Conservation (phyloP, 176 grass and related monocot genomes). For the Luzula sylvatica region DNA sequence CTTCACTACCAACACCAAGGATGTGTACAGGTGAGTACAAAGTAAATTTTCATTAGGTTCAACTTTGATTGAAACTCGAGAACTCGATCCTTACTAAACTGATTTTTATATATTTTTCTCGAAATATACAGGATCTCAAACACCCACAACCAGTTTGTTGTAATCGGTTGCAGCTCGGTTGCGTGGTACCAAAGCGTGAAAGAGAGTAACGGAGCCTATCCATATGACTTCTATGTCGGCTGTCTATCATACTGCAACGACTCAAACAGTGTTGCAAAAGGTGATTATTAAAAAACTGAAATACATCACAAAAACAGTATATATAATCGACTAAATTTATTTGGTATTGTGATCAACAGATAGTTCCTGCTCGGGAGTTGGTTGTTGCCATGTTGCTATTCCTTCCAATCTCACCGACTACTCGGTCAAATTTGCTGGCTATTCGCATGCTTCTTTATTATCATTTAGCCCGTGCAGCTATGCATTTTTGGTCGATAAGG, state of each 20-base stretch:
- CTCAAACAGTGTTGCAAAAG: conserved; percentile 4
- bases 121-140: conserved; percentile 38
- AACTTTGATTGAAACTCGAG: too few relatives aligned
- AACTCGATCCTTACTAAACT: too few relatives aligned
- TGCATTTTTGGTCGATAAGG: conserved; percentile 41
- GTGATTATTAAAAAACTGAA: too few relatives aligned
- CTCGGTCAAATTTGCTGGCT: conserved; percentile 24
- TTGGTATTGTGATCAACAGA: background rate
- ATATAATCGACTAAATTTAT: too few relatives aligned
- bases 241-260: conserved; percentile 17
- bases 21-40: background rate
- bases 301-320: background rate
- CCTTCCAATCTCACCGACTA: conserved; percentile 29
- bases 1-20: conserved; percentile 29
- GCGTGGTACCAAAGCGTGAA: conserved; percentile 30
- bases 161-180: conserved; percentile 55
- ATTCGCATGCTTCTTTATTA: conserved; percentile 19
- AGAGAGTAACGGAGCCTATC: conserved; percentile 18
- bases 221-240: conserved; percentile 24
- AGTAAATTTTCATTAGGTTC: too few relatives aligned
- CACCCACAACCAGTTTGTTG: conserved; percentile 47
- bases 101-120: too few relatives aligned
- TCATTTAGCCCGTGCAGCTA: conserved; percentile 36
- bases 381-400: conserved; percentile 59
- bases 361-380: conserved; percentile 47